Percentiles rank a stretch among this genome's conserved stretches.
phyloP scores from a whole-genome alignment of 306 rosid genomes.

The Ziziphus jujuba region DNA sequence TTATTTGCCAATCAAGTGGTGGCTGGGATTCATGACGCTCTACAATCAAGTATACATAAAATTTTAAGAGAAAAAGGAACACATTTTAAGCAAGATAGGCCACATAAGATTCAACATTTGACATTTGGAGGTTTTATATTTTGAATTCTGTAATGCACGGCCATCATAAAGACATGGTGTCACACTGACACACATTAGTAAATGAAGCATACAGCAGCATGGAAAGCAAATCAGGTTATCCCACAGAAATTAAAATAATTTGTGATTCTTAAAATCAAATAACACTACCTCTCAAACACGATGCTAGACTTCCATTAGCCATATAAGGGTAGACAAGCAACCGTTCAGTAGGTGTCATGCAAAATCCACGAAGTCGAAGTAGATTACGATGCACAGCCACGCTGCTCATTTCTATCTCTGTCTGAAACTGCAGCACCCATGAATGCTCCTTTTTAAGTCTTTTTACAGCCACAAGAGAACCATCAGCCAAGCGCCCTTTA shows the following conservation, averaged over 20 bases:
- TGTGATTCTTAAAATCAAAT: background rate
- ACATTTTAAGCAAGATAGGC: conserved; percentile 6
- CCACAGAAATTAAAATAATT: background rate
- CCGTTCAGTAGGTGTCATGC: conserved; percentile 98
- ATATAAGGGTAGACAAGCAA: conserved; percentile 91
- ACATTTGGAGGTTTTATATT: too few relatives aligned
- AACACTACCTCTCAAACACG: conserved; percentile 80
- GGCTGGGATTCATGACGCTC: conserved; percentile 57
- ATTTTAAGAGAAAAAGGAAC: conserved; percentile 2
- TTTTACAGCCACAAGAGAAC: conserved; percentile 86
- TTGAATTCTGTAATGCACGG: too few relatives aligned
- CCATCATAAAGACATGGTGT: background rate
- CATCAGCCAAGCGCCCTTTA: conserved; percentile 93
- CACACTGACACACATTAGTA: background rate
- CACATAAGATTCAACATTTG: background rate
- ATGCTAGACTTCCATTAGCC: conserved; percentile 95
- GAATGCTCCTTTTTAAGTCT: conserved; percentile 90
- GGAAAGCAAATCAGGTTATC: conserved; percentile 2
- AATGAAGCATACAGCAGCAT: background rate
- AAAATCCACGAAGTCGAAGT: conserved; percentile 87
- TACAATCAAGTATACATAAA: conserved; percentile 26
- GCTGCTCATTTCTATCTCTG: conserved; percentile 95
- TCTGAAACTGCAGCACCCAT: conserved; percentile 90
- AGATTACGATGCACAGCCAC: conserved; percentile 97
- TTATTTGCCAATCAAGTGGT: conserved; percentile 68